phyloP scores from a whole-genome alignment of 352 stramenopile species.

The Saprolegnia parasitica region DNA sequence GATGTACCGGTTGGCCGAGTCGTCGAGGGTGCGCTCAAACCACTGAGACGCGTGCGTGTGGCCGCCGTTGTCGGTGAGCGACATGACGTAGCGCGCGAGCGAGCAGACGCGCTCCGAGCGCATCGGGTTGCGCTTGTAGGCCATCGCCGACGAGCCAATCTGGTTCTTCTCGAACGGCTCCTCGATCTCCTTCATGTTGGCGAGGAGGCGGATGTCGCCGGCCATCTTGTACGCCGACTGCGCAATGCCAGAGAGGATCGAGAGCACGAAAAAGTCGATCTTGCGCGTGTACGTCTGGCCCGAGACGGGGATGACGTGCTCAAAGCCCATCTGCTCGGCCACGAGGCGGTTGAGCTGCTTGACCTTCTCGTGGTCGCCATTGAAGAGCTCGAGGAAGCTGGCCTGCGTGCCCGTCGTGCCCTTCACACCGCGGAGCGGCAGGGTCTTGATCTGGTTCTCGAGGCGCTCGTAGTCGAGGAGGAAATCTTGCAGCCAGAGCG shows the following conservation, averaged over 20 bases:
- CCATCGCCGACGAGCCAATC: constrained; percentile 98
- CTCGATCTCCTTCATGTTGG: constrained; percentile 99
- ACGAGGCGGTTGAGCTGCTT: constrained; percentile 96
- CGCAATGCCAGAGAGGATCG: constrained; percentile 93
- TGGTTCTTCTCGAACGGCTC: constrained; percentile 91
- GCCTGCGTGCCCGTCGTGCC: constrained; percentile 98
- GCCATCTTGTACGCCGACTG: constrained; percentile 99
- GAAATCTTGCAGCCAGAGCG: constrained; percentile 98
- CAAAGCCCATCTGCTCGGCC: constrained; percentile 96
- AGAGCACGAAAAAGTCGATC: constrained; percentile 96
- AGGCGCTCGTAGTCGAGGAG: constrained; percentile 95
- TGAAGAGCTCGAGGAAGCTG: constrained; percentile 98
- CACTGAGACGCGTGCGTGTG: constrained; percentile 97
- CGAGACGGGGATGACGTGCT: constrained; percentile 94
- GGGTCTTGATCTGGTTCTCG: constrained; percentile 91
- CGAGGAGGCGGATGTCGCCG: constrained; percentile 97
- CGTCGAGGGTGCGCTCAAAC: constrained; percentile 99
- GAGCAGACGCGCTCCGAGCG: constrained; percentile 97
- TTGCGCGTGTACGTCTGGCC: constrained; percentile 99
- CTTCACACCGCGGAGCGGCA: constrained; percentile 98
- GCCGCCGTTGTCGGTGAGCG: constrained; percentile 93
- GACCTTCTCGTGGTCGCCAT: constrained; percentile 98
- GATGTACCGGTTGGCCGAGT: constrained; percentile 93
- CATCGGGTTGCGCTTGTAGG: constrained; percentile 99
- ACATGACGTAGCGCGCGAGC: constrained; percentile 97